Evolutionary conservation across 768 basidiomycete species (phyloP).

Genomic region (Xerocomellus amylosporus): DNA sequence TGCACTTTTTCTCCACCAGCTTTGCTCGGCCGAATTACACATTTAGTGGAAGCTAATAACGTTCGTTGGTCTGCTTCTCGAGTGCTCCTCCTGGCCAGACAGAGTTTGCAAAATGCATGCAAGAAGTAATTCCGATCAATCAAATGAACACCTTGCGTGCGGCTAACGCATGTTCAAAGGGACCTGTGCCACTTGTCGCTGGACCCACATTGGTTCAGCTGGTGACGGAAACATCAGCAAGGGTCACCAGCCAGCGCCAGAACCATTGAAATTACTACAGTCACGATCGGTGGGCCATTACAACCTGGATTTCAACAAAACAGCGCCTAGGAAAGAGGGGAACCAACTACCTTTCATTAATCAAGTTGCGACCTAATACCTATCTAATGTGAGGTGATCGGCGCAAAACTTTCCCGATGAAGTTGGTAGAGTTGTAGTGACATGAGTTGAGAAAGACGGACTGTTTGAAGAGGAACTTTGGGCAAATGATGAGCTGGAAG

Average conservation of each 20-base stretch:
- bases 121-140: background rate
- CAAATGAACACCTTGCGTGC: background rate
- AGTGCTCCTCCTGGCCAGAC: background rate
- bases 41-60: background rate
- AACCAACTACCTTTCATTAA: too few species aligned
- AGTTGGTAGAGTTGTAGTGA: background rate
- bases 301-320: too few species aligned
- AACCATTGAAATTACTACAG: background rate
- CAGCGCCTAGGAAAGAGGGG: too few species aligned
- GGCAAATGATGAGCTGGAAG: too few species aligned
- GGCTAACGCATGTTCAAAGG: background rate
- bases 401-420: too few species aligned
- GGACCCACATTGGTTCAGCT: too few species aligned
- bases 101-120: background rate
- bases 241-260: background rate
- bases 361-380: too few species aligned
- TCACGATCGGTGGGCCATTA: too few species aligned
- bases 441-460: too few species aligned
- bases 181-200: background rate
- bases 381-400: constrained; percentile 18
- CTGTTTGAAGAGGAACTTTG: too few species aligned
- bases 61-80: background rate
- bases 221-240: background rate
- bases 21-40: too few species aligned
- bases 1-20: background rate